These are phyloP conservation scores for Paxillus rubicundulus DNA, from an alignment of 768 basidiomycete genomes.

Conservation along the genomic window DNA sequence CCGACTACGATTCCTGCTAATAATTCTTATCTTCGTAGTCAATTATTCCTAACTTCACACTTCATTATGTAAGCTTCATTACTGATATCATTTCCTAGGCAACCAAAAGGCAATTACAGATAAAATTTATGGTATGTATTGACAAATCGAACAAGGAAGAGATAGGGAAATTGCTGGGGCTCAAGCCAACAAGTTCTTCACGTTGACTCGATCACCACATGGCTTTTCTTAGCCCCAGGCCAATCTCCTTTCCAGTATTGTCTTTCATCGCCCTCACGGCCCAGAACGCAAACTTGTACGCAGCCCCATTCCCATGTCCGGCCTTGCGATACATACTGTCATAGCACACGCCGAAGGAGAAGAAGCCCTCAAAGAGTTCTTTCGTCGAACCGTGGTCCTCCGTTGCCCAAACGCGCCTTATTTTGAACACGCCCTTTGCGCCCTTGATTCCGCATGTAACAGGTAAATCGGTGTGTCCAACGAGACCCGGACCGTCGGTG, in stretches of 20 bases:
- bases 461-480: slow-evolving; percentile 23
- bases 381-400: slow-evolving; percentile 17
- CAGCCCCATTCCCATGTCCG: slow-evolving; percentile 35
- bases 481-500: slow-evolving; percentile 25
- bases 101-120: no score
- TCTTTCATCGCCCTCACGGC: slow-evolving; percentile 37
- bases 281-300: slow-evolving; percentile 35
- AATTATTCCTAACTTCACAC: no score
- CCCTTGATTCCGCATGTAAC: slow-evolving; percentile 33
- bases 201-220: neutral
- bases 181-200: no score
- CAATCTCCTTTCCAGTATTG: slow-evolving; percentile 33
- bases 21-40: no score
- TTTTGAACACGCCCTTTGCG: slow-evolving; percentile 34
- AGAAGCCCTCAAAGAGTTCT: slow-evolving; percentile 41
- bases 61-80: no score
- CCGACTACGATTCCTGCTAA: no score
- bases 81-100: no score
- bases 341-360: slow-evolving; percentile 36
- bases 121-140: no score
- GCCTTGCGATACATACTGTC: slow-evolving; percentile 34
- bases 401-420: slow-evolving; percentile 35
- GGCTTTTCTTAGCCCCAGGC: slow-evolving; percentile 29
- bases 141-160: no score
- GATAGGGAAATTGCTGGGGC: no score